Conservation (phyloP, 306 rosid genomes). For the Castanea crenata region DNA sequence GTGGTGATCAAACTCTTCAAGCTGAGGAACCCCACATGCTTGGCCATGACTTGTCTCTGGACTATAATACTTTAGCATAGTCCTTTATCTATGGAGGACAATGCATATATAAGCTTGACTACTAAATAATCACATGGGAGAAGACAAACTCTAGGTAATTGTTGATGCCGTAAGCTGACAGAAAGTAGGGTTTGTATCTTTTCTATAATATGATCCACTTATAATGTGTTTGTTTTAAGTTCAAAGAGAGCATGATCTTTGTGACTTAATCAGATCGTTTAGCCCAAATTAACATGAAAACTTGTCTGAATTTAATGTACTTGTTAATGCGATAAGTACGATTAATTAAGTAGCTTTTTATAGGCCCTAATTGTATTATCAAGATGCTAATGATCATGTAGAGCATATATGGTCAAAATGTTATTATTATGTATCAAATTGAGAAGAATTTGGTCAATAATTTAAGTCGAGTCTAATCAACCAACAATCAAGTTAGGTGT, state of each 20-base stretch:
- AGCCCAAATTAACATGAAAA: background rate
- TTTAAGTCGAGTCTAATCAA: constrained; percentile 6
- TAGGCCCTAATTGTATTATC: background rate
- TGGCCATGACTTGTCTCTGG: constrained; percentile 43
- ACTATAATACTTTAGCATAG: background rate
- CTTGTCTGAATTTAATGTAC: background rate
- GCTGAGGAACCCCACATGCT: constrained; percentile 33
- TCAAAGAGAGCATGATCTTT: background rate
- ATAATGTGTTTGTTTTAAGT: background rate
- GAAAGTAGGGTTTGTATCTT: too few relatives aligned
- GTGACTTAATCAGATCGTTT: background rate
- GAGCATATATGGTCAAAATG: background rate
- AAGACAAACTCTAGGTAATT: background rate
- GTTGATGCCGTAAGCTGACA: background rate
- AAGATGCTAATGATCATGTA: background rate
- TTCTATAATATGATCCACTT: too few relatives aligned
- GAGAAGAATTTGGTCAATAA: background rate
- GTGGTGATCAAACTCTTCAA: constrained; percentile 12
- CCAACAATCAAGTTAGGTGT: constrained; percentile 6
- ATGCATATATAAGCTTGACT: too few relatives aligned
- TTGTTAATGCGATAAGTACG: background rate
- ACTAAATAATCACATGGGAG: background rate
- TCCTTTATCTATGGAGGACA: background rate
- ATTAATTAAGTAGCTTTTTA: background rate
- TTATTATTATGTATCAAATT: background rate